Base-by-base conservation (phyloP, 148 eudicot genomes). In the Dysphania ambrosioides region DNA sequence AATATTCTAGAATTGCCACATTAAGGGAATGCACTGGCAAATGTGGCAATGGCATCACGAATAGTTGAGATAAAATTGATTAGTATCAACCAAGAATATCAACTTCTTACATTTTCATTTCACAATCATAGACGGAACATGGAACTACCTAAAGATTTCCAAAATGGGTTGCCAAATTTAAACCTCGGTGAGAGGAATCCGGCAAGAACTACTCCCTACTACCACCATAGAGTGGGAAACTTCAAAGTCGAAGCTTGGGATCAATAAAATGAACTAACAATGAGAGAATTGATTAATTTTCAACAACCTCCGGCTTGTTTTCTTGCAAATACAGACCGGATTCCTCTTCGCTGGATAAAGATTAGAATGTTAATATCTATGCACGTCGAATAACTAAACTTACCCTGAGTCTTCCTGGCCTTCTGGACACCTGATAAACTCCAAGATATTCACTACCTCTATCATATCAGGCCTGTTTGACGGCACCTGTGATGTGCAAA, bases 401-500 rank as follows among this genome's bases (percentile, higher is more conserved):
- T 80, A 85, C 74, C 74, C 83, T 55, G 81, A 77, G 61, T 85
- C 93, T 30, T 90, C 96, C 75, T 89, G 91, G 34, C 89, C 87
- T 67, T 86, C 97, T 0, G 92, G 95, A 44, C 91, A 88, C 63
- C 94, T 81, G 77, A 93, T 91, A 59, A 93, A 79, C 84, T 91
- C 98, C 86, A 93, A 79, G 49, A 93, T 88, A 80, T 88, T 91
- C 72, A 91, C 92, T 59, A 93, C 98, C 77, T 93, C 98, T 34
- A 85, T 80, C 97, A 93, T 93, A 42, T 89, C 97, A 1, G 98
- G 98, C 63, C 98, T 73, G 80, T 88, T 93, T 56, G 98, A 91
- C 2, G 98, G 98, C 80, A 93, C 97, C 78, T 93, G 97, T 34
- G 95, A 91, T 8, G 98, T 93, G 83, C 98, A 93, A 12, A 93